Evolutionary conservation across 192 early-diverging fungal species (phyloP).

Genomic region (Phlyctochytrium planicorne): DNA sequence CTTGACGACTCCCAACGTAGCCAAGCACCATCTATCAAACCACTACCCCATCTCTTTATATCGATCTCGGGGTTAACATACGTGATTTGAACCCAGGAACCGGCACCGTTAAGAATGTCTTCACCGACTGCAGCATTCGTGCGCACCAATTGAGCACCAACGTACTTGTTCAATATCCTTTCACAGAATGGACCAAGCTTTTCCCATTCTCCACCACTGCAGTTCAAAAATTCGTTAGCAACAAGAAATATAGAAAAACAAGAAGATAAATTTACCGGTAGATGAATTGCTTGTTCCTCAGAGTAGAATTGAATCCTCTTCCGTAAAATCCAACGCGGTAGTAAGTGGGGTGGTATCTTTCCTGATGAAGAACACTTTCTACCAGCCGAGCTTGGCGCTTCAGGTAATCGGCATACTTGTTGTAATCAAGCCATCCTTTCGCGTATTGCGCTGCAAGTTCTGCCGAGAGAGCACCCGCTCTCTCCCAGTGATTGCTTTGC

Average conservation of each 20-base stretch:
- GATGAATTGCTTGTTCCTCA: conserved; percentile 67
- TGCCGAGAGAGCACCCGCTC: conserved; percentile 63
- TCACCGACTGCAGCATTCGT: conserved; percentile 42
- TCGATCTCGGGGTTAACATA: conserved; percentile 65
- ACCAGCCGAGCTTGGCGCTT: conserved; percentile 54
- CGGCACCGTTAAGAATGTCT: conserved; percentile 54
- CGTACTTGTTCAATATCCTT: conserved; percentile 64
- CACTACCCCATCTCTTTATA: conserved; percentile 28
- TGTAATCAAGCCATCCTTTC: conserved; percentile 50
- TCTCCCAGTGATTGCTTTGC: conserved; percentile 67
- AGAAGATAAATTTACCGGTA: conserved; percentile 50
- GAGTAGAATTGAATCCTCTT: conserved; percentile 46
- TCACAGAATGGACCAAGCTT: conserved; percentile 71
- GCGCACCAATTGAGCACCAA: conserved; percentile 51
- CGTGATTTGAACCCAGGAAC: conserved; percentile 66
- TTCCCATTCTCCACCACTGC: conserved; percentile 63
- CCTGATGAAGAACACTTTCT: conserved; percentile 43
- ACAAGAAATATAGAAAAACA: conserved; percentile 1
- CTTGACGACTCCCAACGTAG: conserved; percentile 9
- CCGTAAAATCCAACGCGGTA: conserved; percentile 78
- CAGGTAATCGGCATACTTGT: conserved; percentile 52
- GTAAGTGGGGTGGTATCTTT: conserved; percentile 49
- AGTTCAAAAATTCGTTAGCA: background rate
- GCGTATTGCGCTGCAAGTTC: conserved; percentile 65
- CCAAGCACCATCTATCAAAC: conserved; percentile 29